Evolutionary conservation across 768 basidiomycete species (phyloP).

Genomic region (Boletellus sp.): DNA sequence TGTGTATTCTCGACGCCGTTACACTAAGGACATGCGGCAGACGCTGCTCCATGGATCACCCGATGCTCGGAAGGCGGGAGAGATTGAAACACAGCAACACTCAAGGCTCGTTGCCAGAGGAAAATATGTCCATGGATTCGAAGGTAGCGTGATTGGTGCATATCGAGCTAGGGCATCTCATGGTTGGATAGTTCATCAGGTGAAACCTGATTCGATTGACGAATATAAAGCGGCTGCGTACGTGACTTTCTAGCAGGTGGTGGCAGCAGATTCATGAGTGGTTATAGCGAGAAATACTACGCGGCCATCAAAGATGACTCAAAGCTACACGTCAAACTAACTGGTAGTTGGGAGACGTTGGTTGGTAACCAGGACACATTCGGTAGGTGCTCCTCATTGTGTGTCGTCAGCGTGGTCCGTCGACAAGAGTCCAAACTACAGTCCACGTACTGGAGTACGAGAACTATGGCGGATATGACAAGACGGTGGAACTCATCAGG

Average conservation of each 20-base stretch:
- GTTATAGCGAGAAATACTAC: slow-evolving; percentile 75
- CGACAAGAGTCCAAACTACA: slow-evolving; percentile 14
- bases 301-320: slow-evolving; percentile 71
- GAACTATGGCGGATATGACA: slow-evolving; percentile 87
- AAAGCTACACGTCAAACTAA: slow-evolving; percentile 77
- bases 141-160: slow-evolving; percentile 45
- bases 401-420: background rate
- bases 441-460: slow-evolving; percentile 89
- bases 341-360: slow-evolving; percentile 89
- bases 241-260: slow-evolving; percentile 27
- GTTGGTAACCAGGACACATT: slow-evolving; percentile 91
- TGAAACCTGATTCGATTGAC: slow-evolving; percentile 75
- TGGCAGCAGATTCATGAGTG: slow-evolving; percentile 6
- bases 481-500: slow-evolving; percentile 58
- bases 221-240: slow-evolving; percentile 90
- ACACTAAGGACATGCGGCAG: slow-evolving; percentile 41
- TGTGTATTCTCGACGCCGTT: slow-evolving; percentile 17
- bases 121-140: slow-evolving; percentile 90
- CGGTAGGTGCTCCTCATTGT: slow-evolving; percentile 42
- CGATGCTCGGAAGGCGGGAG: slow-evolving; percentile 81
- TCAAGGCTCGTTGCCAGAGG: slow-evolving; percentile 86
- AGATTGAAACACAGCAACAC: slow-evolving; percentile 74
- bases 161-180: background rate
- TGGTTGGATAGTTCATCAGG: slow-evolving; percentile 63
- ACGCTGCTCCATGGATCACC: slow-evolving; percentile 90